Evolutionary conservation across 225 moss, liverwort and hornwort species (phyloP).

Genomic region (Polytrichum commune): DNA sequence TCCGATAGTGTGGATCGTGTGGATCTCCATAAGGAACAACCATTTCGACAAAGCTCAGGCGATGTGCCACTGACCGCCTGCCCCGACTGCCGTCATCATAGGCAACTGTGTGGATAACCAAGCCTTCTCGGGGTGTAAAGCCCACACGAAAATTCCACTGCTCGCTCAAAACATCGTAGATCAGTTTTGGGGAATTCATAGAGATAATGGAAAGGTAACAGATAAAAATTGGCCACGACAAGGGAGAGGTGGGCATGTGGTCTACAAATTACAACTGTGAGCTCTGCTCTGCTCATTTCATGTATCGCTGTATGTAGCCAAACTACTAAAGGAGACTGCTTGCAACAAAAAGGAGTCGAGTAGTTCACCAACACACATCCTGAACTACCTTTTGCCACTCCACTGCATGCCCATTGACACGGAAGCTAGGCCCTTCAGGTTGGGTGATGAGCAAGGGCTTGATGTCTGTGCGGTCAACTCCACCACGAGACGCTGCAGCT

Average conservation of each 20-base stretch:
- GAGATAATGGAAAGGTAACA: too few relatives aligned
- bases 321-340: too few relatives aligned
- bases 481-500: slow-evolving; percentile 76
- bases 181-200: neutral
- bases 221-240: too few relatives aligned
- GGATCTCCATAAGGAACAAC: slow-evolving; percentile 99
- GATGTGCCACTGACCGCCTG: slow-evolving; percentile 90
- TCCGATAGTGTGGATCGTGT: slow-evolving; percentile 95
- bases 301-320: too few relatives aligned
- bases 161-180: slow-evolving; percentile 20
- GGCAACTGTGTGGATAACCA: slow-evolving; percentile 89
- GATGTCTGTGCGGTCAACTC: slow-evolving; percentile 87
- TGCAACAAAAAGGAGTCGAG: too few relatives aligned
- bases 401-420: slow-evolving; percentile 89
- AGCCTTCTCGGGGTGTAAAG: slow-evolving; percentile 93
- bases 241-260: too few relatives aligned
- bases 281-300: too few relatives aligned
- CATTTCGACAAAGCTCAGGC: slow-evolving; percentile 97
- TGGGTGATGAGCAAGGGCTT: slow-evolving; percentile 87
- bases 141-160: slow-evolving; percentile 99
- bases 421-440: slow-evolving; percentile 96
- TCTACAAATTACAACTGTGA: too few relatives aligned
- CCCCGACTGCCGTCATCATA: slow-evolving; percentile 96
- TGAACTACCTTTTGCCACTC: slow-evolving; percentile 90
- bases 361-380: too few relatives aligned